Evolutionary conservation across 78 protist genomes (phyloP), one percentile per base, ranked within the genome.

Genomic region (Chrysochromulina tobinii): DNA sequence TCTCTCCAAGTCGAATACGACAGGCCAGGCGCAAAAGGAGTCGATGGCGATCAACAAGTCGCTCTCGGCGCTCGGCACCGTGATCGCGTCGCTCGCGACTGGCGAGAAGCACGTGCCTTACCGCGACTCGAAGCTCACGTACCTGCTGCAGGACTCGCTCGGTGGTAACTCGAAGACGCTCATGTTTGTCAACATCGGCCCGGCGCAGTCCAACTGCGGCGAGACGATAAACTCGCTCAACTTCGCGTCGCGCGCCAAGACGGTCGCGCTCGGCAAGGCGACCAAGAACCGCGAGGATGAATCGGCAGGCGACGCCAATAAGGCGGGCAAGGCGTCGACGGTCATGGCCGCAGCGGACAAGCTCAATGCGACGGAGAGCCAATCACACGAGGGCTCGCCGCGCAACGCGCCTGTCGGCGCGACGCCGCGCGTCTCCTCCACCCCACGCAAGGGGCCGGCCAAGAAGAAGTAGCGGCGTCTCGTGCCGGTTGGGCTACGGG

Each of bases 1-100:
- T 18, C 55, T 72, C 54, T 27, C 81, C 9, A n/a, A 38, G 73
- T 67, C 73, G 38, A 6, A 25, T 9, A 23, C 73, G 18, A 25
- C 73, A 0, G 73, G 73, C 73, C 18, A 1, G 48, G 38, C n/a
- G 73, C 23, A 6, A 6, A 67, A 90, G 91, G 95, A 94, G 72
- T 1, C 85, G 27, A 67, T 64, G 89, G 1, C 51, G n/a, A 94
- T 94, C 81, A 94, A 94, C 79, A 15, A 91, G 73, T 91, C 93
- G 51, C 66, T 94, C 23, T 88, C 95, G 27, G n/a, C 87, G n/a
- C 93, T 94, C 20, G 93, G 95, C 38, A 86, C 91, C 12, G 92
- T 90, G 77, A 91, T 94, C 51, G 91, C 95, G 1, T 93, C 94
- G 38, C 51, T 94, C 51, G 88, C 93, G 4, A 73, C 5, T n/a